Conservation (phyloP, 2,329 filamentous ascomycete species). For the Ascochyta viciae-villosae region DNA sequence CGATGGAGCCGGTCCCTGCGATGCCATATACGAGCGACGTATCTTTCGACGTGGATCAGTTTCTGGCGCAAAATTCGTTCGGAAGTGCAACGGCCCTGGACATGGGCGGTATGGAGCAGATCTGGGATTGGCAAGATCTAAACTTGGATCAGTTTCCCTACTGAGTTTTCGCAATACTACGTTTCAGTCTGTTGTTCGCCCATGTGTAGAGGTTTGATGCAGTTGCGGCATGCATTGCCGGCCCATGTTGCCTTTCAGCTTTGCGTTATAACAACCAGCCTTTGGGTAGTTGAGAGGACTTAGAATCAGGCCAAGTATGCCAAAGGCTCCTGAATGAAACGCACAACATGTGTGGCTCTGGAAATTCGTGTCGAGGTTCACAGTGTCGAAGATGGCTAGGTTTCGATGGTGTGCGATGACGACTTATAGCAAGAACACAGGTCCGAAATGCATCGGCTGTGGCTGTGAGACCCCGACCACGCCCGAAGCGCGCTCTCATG, state of each 20-base stretch:
- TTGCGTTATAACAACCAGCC: neutral
- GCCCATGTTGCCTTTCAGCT: neutral
- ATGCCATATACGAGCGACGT: slow-evolving; percentile 25
- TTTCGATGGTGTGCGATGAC: neutral
- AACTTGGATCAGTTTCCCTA: slow-evolving; percentile 30
- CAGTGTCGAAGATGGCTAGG: neutral
- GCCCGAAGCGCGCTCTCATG: neutral
- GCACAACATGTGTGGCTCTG: neutral
- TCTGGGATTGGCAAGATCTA: slow-evolving; percentile 42
- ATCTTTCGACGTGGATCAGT: slow-evolving; percentile 39
- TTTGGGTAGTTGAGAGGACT: too few species aligned
- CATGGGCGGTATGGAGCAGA: slow-evolving; percentile 42
- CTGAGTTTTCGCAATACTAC: neutral
- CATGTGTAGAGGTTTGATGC: neutral
- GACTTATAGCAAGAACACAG: neutral
- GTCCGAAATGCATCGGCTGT: neutral
- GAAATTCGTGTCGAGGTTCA: neutral
- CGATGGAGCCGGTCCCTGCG: slow-evolving; percentile 5
- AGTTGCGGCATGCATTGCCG: neutral
- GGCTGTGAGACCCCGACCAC: neutral
- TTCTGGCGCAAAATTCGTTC: slow-evolving; percentile 38
- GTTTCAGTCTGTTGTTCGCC: neutral
- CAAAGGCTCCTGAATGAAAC: neutral
- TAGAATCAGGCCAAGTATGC: too few species aligned
- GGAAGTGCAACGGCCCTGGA: slow-evolving; percentile 23